These are phyloP conservation scores for Tremellales sp. DNA, from an alignment of 1,284 basidiomycete species.

Conservation along the genomic window DNA sequence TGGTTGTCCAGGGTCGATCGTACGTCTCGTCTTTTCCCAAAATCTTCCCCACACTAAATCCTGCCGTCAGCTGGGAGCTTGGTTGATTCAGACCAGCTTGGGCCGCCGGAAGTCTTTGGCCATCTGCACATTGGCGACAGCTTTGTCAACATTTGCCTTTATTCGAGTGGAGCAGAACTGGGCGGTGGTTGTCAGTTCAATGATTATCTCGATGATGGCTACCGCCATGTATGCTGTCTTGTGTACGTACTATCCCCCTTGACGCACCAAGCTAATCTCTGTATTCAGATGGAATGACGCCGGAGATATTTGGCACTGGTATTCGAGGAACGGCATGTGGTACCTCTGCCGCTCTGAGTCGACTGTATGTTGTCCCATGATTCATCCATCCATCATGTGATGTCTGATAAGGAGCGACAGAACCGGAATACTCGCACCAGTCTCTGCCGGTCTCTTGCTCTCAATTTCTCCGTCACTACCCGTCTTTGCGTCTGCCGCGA, in stretches of 20 bases:
- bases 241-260: constrained; percentile 57
- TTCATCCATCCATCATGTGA: neutral
- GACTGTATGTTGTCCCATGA: constrained; percentile 60
- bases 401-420: constrained; percentile 48
- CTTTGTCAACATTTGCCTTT: constrained; percentile 71
- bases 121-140: constrained; percentile 74
- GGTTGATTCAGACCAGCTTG: constrained; percentile 71
- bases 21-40: constrained; percentile 47
- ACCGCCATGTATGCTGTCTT: constrained; percentile 90
- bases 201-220: constrained; percentile 74
- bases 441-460: constrained; percentile 76
- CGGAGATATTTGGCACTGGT: constrained; percentile 77
- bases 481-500: constrained; percentile 68
- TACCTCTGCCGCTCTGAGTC: constrained; percentile 80
- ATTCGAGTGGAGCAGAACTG: constrained; percentile 59
- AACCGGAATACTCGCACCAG: constrained; percentile 85
- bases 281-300: constrained; percentile 65
- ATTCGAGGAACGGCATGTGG: constrained; percentile 89
- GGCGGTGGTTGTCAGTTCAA: constrained; percentile 69
- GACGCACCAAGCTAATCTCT: neutral
- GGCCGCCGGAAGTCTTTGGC: constrained; percentile 76
- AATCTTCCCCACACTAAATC: no score
- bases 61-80: constrained; percentile 83
- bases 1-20: constrained; percentile 80
- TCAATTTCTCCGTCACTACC: constrained; percentile 68